Conservation (phyloP, 257 asterid species). For the Scutellaria barbata region DNA sequence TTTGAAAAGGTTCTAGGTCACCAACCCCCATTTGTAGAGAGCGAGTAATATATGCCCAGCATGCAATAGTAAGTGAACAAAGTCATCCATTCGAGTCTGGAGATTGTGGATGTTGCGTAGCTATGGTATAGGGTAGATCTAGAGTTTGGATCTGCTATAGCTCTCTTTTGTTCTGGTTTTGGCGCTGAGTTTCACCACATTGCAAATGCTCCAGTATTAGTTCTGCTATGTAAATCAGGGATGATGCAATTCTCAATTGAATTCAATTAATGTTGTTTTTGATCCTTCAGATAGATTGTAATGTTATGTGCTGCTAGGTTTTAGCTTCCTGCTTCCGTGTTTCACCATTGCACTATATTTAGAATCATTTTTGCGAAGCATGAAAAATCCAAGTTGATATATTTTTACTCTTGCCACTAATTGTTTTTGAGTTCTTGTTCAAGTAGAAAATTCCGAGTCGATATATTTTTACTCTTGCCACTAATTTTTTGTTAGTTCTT, state of each 20-base stretch:
- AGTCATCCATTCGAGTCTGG: background rate
- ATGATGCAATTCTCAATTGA: slow-evolving; percentile 6
- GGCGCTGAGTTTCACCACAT: background rate
- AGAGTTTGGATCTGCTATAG: background rate
- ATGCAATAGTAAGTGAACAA: background rate
- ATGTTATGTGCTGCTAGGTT: too few relatives aligned
- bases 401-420: too few relatives aligned
- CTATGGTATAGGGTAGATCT: background rate
- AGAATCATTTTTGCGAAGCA: too few relatives aligned
- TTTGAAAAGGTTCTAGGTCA: background rate
- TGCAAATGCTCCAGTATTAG: background rate
- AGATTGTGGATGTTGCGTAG: background rate
- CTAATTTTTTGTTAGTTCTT: too few relatives aligned
- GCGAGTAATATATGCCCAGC: slow-evolving; percentile 13
- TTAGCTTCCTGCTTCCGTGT: too few relatives aligned
- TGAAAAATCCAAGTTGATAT: too few relatives aligned
- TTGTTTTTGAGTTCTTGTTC: too few relatives aligned
- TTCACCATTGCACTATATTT: too few relatives aligned
- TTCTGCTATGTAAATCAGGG: slow-evolving; percentile 35
- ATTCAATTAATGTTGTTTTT: background rate
- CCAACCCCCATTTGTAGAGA: background rate
- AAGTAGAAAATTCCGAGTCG: too few relatives aligned
- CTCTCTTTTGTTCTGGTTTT: background rate
- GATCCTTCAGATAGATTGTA: too few relatives aligned
- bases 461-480: too few relatives aligned